Percentiles rank a stretch among this genome's conserved stretches.
phyloP scores from a whole-genome alignment of 2,329 filamentous ascomycete species.

The Pseudogymnoascus sp. region DNA sequence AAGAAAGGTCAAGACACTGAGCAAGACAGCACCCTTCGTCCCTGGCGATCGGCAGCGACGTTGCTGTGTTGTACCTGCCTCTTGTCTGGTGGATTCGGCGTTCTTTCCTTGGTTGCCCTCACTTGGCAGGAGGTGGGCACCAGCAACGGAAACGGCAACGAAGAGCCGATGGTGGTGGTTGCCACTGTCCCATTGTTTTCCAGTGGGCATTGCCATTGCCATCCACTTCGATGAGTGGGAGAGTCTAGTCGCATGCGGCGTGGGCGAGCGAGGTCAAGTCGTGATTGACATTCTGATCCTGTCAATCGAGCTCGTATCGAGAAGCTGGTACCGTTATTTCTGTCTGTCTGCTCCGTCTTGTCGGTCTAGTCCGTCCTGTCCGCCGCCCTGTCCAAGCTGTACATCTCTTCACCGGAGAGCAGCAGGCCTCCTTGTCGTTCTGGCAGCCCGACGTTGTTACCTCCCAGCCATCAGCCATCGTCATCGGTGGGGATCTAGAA shows the following conservation, averaged over 20 bases:
- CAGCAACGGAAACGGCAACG: not conserved
- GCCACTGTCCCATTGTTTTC: not conserved
- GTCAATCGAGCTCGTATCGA: not conserved
- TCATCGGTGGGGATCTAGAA: not conserved
- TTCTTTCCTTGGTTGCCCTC: not conserved
- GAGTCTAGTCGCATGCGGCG: not conserved
- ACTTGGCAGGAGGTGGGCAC: not conserved
- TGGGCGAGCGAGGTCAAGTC: not conserved
- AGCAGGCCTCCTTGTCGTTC: not conserved
- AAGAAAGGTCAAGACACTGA: not conserved
- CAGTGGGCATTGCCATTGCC: not conserved
- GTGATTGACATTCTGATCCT: not conserved
- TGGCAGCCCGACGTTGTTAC: not conserved
- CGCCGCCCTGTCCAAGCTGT: not conserved
- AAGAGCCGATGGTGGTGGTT: not conserved
- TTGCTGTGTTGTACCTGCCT: not conserved
- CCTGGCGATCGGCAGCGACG: not conserved
- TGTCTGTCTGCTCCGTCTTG: not conserved
- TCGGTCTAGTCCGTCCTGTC: not conserved
- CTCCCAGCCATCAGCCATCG: not conserved
- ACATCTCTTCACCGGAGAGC: not conserved
- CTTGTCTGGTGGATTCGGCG: not conserved
- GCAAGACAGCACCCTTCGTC: not conserved
- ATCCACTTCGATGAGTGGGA: not conserved
- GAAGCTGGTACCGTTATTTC: not conserved